Base-by-base conservation (phyloP, 148 eudicot species). In the Vaccinium darrowii region DNA sequence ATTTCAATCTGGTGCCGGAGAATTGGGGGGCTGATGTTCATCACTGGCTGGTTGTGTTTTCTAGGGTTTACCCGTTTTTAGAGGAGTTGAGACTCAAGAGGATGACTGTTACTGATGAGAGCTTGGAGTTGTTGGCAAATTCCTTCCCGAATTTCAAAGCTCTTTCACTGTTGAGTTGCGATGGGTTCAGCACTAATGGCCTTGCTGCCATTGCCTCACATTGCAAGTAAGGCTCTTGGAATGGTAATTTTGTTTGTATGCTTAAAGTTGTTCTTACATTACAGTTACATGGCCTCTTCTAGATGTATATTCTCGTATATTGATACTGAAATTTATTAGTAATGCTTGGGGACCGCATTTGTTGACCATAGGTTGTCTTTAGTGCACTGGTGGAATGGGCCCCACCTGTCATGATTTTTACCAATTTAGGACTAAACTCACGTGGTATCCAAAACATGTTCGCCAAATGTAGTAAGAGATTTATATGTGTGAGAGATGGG, bases 81-180 rank as follows among this genome's bases (percentile, higher is more conserved):
- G 98, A 95, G 90, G 98, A 95, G 85, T 84, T 95, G 84, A 92
- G 94, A 89, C 89, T 95, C 73, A 95, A 95, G 85, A 95, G 98
- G 53, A 95, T 95, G 98, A 85, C 87, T 57, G 80, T 95, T 11
- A 86, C 88, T 82, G 98, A 95, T 87, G 94, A 93, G 84, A 91
- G 93, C 81, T 90, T 95, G 92, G 94, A 93, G 90, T 91, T 94
- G 62, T 87, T 95, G 84, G 94, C 94, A 13, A 56, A 74, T 75
- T 85, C 89, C 16, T 94, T 94, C 52, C 87, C 88, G 3, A 85
- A 83, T 83, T 95, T 95, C 83, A 91, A 88, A 90, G 88, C 92
- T 67, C 85, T 95, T 79, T 92, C 95, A 7, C 90, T 95, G 75
- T 88, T 86, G 65, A 93, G 94, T 76, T 95, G 98, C 89, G 98